Evolutionary conservation across 2,329 filamentous ascomycete species (phyloP), one percentile per base, ranked within the genome.

Genomic region (Xylaria sp.): DNA sequence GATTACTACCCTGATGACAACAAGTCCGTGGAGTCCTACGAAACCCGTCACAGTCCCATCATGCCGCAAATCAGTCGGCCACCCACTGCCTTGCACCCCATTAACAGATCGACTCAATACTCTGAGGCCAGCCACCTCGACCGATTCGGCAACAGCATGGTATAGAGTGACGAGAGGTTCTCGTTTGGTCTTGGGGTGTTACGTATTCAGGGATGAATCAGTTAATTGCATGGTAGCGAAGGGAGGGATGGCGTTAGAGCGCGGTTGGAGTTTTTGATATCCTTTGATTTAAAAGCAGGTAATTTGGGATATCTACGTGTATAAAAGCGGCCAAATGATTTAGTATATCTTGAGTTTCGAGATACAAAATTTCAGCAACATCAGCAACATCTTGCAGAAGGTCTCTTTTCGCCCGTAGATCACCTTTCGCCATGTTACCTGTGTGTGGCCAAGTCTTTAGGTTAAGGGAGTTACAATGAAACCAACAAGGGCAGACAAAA

Each of bases 31-130:
- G 36, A 36, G 3, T 70, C 69, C 3, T 75, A 77, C 65, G 72
- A 72, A 59, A 77, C 80, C 67, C 82, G 84, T 59, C 78, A 80
- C 59, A 88, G 86, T 71, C 89, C 89, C 1, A 86, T 90, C 70
- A 80, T 84, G 26, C 87, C 88, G 1, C 81, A 82, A 0, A 68
- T 90, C 13, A 81, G 83, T 75, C 83, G 88, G 11, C 89, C 89
- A 0, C 83, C 86, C 33, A 88, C 88, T 7, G 86, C 86, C 1
- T 69, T 88, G 71, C 88, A 90, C 72, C 88, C 88, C 31, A 83
- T 83, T 59, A 80, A 85, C 72, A 78, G 78, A 38, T 79, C 78
- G 2, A 76, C 77, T 33, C 70, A 33, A 4, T 88, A 88, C 75
- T 87, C 85, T 53, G 83, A 82, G 68, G 84, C 51, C 7, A 79